Evolutionary conservation across 2,329 filamentous ascomycete genomes (phyloP), one percentile per base, ranked within the genome.

Genomic region (Sporothrix schenckii): DNA sequence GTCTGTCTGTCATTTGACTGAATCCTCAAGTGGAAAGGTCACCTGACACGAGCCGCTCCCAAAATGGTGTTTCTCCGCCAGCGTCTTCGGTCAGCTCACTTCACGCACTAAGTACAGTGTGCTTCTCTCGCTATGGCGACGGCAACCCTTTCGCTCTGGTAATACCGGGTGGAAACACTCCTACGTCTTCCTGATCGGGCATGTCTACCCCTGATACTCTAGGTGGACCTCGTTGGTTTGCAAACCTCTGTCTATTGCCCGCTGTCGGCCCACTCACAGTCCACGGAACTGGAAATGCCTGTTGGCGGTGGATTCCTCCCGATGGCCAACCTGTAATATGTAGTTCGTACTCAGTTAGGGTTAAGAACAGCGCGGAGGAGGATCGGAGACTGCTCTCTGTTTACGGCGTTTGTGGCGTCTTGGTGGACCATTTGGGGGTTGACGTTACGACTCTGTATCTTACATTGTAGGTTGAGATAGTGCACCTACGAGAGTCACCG

Each of bases 401-500:
- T 16, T 5, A 21, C 21, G 30, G 50, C 24, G 24, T 27, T 49
- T 50, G 61, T 65, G 61, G 54, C 30, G 52, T 54, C 7, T 9
- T 34, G 34, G 6, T 34, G 34, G 34, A 9, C 34, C 7, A 9
- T 34, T 34, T 21, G 21, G 10, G n/a, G 4, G 21, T 10, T 1
- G 11, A n/a, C n/a, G n/a, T 14, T 4, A n/a, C n/a, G n/a, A 47
- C 39, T 41, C 2, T 47, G 60, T n/a, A 24, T 27, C n/a, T 49
- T 21, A 50, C 21, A 11, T 44, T 3, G 41, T 44, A 65, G 39
- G 27, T 47, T 56, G 63, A 66, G 63, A 66, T 50, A 66, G 39
- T 66, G 63, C 63, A 66, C 63, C 63, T 66, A 66, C 52, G 63
- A 41, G 47, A 52, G 63, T 39, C 47, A 21, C 39, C 58, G 58